A percentile compares a stretch with the other conserved stretches of the same genome.
These are phyloP conservation scores for Malassezia yamatoensis DNA, from an alignment of 1,284 basidiomycete genomes.

Conservation along the genomic window DNA sequence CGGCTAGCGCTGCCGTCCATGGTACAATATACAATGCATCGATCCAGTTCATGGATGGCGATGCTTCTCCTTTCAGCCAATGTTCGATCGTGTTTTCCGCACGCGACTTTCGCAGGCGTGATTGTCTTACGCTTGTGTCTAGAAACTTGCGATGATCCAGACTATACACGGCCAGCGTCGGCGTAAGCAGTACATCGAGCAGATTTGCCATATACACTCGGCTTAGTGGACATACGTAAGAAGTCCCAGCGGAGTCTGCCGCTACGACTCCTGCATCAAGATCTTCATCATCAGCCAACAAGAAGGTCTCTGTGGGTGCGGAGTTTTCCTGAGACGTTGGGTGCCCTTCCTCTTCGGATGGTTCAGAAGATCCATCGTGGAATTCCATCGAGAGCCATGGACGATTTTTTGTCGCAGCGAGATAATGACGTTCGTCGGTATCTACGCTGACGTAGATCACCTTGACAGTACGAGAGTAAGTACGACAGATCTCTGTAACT, in stretches of 20 bases:
- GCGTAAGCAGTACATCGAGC: conserved; percentile 46
- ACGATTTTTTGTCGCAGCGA: conserved; percentile 37
- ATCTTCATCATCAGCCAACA: conserved; percentile 48
- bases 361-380: conserved; percentile 47
- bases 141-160: conserved; percentile 34
- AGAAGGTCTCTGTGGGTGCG: conserved; percentile 22
- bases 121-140: conserved; percentile 40
- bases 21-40: conserved; percentile 10
- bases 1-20: neutral
- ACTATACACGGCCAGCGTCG: conserved; percentile 48
- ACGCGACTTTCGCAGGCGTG: conserved; percentile 17
- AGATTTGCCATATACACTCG: conserved; percentile 49
- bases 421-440: conserved; percentile 41
- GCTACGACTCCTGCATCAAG: conserved; percentile 43
- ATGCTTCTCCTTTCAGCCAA: conserved; percentile 10
- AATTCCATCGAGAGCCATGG: conserved; percentile 48
- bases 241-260: conserved; percentile 33
- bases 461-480: conserved; percentile 46
- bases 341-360: neutral
- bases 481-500: conserved; percentile 34
- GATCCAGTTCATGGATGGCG: conserved; percentile 2
- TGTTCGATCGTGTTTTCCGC: neutral
- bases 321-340: neutral
- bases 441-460: conserved; percentile 49
- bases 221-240: conserved; percentile 48